Conservation (phyloP, 1,284 basidiomycete genomes). For the Rhodotorula sp. region DNA sequence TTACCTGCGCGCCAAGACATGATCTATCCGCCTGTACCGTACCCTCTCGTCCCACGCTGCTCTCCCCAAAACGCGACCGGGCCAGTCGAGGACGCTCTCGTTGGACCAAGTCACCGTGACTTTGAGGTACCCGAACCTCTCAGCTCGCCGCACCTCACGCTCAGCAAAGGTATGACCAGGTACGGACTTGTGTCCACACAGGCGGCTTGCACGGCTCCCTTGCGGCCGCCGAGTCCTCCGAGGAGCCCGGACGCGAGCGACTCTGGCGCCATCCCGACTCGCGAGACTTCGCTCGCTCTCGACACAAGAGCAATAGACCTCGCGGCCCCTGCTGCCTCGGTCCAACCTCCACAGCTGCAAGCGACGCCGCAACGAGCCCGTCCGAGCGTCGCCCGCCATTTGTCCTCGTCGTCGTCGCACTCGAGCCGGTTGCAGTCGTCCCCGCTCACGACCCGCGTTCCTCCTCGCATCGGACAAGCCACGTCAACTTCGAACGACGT, state of each 20-base stretch:
- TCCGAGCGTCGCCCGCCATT: no score
- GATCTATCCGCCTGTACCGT: conserved; percentile 2
- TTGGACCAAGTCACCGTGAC: background rate
- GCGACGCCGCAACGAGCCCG: no score
- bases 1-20: background rate
- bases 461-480: background rate
- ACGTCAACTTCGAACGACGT: background rate
- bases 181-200: background rate
- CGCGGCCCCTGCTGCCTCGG: no score
- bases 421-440: background rate
- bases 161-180: background rate
- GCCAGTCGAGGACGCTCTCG: background rate
- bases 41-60: background rate
- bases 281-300: no score
- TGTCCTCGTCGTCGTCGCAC: no score
- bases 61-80: background rate
- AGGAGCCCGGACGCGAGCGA: no score
- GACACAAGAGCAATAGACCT: no score
- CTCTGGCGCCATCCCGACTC: no score
- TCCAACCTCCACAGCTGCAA: no score
- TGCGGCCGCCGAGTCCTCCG: background rate
- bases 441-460: background rate
- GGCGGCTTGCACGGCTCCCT: background rate
- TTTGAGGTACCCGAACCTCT: conserved; percentile 30
- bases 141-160: conserved; percentile 42